Evolutionary conservation across 1,284 basidiomycete genomes (phyloP).

Genomic region (Leccinum pachyderme): DNA sequence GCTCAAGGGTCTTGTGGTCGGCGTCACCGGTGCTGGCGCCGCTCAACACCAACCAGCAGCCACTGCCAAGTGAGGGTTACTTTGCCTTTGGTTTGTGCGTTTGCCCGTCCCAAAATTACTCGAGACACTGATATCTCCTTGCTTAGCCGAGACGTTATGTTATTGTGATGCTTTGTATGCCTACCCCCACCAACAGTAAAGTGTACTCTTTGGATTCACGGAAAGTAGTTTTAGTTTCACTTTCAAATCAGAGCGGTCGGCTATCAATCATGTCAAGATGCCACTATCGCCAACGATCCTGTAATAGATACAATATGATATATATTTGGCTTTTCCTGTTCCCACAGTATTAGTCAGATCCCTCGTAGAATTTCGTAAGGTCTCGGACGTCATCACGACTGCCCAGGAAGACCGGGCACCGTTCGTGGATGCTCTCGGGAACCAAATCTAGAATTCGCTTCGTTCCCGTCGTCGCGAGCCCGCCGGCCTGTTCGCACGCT

Average conservation of each 20-base stretch:
- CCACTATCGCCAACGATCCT: background rate
- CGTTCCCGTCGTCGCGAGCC: constrained; percentile 92
- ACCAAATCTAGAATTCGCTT: constrained; percentile 91
- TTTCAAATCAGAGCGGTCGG: background rate
- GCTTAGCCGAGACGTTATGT: background rate
- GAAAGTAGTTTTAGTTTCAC: background rate
- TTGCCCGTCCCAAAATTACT: background rate
- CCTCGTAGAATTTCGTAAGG: constrained; percentile 77
- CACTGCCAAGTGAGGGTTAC: constrained; percentile 13
- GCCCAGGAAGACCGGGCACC: constrained; percentile 93
- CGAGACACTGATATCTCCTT: background rate
- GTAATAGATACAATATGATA: background rate
- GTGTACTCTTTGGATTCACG: background rate
- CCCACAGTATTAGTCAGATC: background rate
- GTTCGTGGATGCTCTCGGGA: constrained; percentile 88
- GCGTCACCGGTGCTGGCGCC: constrained; percentile 69
- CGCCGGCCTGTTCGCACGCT: constrained; percentile 71
- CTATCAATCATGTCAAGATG: background rate
- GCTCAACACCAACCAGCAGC: constrained; percentile 29
- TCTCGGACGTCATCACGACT: constrained; percentile 94
- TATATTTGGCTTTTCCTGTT: background rate
- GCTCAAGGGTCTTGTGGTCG: constrained; percentile 90
- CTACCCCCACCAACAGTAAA: background rate
- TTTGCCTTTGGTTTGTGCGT: constrained; percentile 7
- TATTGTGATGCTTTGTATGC: background rate